Evolutionary conservation across 192 early-diverging fungal genomes (phyloP), one percentile per base, ranked within the genome.

Genomic region (Gryganskiella cystojenkinii): DNA sequence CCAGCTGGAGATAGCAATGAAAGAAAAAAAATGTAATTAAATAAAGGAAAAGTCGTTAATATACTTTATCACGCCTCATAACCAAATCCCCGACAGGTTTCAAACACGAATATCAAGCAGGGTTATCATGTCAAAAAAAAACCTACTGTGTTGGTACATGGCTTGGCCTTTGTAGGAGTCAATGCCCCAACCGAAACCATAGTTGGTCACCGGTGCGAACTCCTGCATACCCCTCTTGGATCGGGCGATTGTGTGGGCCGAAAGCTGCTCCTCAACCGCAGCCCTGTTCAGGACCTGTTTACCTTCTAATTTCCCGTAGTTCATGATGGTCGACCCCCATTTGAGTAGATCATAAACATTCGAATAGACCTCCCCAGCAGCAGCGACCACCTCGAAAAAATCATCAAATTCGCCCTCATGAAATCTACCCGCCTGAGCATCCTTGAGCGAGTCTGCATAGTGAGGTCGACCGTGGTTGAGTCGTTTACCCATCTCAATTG

Each of bases 361-460:
- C 2, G 70, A 63, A 44, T 71, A 71, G 8, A 71, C 51, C 55
- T 64, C 69, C 4, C 70, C 70, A 3, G 70, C 55, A n/a, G 70
- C 34, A 19, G 70, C 34, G 3, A 10, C 20, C 20, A 24, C 1
- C 10, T 8, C 25, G 17, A 42, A 0, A 9, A 5, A 17, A 42
- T 42, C 47, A 22, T 64, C 61, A 45, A 64, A 35, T 28, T 45
- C n/a, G 2, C 33, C 30, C 30, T 51, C 44, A 22, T 57, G 31
- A 30, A 59, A 72, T 2, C 46, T 20, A 1, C 70, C 70, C 10
- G 40, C 22, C 22, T 57, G 55, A 53, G 61, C 47, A 28, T 72
- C 70, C 37, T 64, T 19, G 14, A 57, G 49, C n/a, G 61, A 59
- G 19, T 56, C 61, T 34, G 70, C 70, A 27, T 28, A 24, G 30